Percentiles rank a stretch among this genome's conserved stretches.
phyloP scores from a whole-genome alignment of 352 stramenopile genomes.

The Discostella stelligera region DNA sequence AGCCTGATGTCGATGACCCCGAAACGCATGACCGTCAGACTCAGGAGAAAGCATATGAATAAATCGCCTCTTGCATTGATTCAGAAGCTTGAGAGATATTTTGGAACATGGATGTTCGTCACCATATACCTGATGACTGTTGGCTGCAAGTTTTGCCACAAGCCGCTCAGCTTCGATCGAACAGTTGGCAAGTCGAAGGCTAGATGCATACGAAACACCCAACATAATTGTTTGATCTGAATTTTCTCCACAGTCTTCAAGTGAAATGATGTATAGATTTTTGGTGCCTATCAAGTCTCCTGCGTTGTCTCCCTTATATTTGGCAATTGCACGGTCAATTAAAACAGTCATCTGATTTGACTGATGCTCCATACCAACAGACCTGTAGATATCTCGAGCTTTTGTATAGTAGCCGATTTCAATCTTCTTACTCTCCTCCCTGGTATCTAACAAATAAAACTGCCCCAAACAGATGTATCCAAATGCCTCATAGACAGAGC shows the following conservation, averaged over 20 bases:
- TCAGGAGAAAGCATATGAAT: not conserved
- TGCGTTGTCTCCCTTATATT: not conserved
- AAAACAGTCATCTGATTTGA: not conserved
- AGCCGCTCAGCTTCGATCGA: slow-evolving; percentile 11
- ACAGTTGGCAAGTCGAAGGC: not conserved
- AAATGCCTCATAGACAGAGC: not conserved
- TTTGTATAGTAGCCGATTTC: not conserved
- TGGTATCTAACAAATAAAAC: not conserved
- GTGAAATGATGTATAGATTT: not conserved
- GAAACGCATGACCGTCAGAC: not conserved
- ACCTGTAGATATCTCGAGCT: slow-evolving; percentile 6
- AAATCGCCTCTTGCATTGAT: not conserved
- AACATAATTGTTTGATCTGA: not conserved
- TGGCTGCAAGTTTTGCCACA: slow-evolving; percentile 1
- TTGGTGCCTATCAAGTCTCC: not conserved
- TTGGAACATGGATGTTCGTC: slow-evolving; percentile 4
- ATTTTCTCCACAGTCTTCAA: slow-evolving; percentile 6
- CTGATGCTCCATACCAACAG: not conserved
- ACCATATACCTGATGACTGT: slow-evolving; percentile 10
- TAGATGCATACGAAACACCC: not conserved
- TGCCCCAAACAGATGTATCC: not conserved
- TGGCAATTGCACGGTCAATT: not conserved
- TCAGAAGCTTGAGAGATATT: not conserved
- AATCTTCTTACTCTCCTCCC: not conserved
- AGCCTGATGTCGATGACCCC: not conserved